phyloP scores from a whole-genome alignment of 2,329 filamentous ascomycete species.

The Sporothrix dimorphospora region DNA sequence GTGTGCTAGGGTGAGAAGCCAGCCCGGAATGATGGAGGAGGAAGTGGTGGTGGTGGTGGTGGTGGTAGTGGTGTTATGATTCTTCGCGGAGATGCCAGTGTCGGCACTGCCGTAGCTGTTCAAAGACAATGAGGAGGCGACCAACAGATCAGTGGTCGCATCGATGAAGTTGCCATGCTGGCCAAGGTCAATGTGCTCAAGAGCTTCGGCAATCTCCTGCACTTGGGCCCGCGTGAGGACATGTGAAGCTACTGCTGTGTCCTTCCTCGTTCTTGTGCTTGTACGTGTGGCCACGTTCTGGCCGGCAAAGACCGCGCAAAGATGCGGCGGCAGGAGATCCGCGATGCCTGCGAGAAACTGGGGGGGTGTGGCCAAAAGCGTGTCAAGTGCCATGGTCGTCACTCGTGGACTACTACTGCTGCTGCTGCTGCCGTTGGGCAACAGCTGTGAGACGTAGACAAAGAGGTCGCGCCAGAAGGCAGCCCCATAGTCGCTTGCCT shows the following conservation, averaged over 20 bases:
- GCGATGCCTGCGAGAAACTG: constrained; percentile 16
- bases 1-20: constrained; percentile 33
- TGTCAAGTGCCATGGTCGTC: constrained; percentile 1
- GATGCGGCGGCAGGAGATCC: constrained; percentile 24
- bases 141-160: constrained; percentile 4
- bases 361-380: constrained; percentile 27
- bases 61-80: background rate
- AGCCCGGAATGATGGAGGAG: constrained; percentile 2
- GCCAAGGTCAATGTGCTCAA: constrained; percentile 16
- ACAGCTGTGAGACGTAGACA: background rate
- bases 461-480: constrained; percentile 31
- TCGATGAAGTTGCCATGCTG: constrained; percentile 17
- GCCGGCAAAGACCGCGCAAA: constrained; percentile 11
- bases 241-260: background rate
- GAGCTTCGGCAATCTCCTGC: constrained; percentile 19
- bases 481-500: constrained; percentile 25
- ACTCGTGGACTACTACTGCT: background rate
- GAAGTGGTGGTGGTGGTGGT: background rate
- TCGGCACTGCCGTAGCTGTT: background rate
- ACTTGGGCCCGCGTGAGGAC: background rate
- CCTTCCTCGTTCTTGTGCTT: background rate
- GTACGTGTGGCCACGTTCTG: background rate
- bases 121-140: background rate
- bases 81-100: constrained; percentile 18
- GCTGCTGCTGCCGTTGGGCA: background rate